Evolutionary conservation across 2,329 filamentous ascomycete species (phyloP), one percentile per base, ranked within the genome.

Genomic region (Fusarium tuaranense): DNA sequence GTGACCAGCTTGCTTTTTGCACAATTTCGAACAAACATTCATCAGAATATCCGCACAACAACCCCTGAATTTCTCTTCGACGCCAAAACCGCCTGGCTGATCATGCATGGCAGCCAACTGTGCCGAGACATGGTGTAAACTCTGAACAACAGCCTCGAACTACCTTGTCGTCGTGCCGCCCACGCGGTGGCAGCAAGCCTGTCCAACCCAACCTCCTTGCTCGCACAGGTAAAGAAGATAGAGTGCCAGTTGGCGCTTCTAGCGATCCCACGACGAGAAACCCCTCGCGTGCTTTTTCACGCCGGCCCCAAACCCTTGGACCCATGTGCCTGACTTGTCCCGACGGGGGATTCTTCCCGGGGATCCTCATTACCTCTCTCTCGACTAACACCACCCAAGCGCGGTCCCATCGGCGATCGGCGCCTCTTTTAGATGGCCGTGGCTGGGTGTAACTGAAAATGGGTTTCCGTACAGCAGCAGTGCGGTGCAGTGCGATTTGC

Each of bases 351-450:
- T 65, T 65, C 63, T 51, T 73, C 59, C 48, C 44, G 63, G 60
- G 58, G 63, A 70, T 75, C 66, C 53, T 68, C 61, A 68, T 71
- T 57, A 57, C 39, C 27, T 38, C 30, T 20, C 38, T 30, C 62
- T 64, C 57, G 53, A 57, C 57, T 62, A 46, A 63, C 41, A 60
- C 38, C 27, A 55, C 30, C 70, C 55, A 65, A 65, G 38, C 38
- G 51, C 38, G 18, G 18, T 48, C 58, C 63, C 53, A 57, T 36
- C 41, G 63, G 46, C 69, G 66, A 68, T 75, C 69, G 41, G 41
- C 53, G 39, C 60, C 67, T 22, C 58, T 73, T 65, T 58, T 36
- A 48, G 68, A 38, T 57, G 36, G 30, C 64, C 51, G 39, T 74
- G 25, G 51, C 61, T 73, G 51, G 34, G 30, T 55, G 36, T 57